These are phyloP conservation scores for Xylaria flabelliformis DNA, from an alignment of 495 filamentous ascomycete genomes.

Conservation along the genomic window DNA sequence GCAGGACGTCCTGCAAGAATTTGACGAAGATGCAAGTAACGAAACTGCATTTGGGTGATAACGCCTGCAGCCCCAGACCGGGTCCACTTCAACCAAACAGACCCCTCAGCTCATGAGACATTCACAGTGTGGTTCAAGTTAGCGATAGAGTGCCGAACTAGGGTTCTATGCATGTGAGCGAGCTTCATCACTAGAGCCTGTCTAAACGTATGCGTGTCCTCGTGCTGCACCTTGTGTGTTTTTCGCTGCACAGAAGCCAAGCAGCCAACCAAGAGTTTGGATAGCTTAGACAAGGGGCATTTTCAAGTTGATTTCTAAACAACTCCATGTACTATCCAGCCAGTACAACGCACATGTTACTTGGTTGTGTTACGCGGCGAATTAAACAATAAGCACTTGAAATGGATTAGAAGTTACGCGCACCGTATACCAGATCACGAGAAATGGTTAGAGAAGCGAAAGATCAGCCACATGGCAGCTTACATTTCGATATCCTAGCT, in stretches of 20 bases:
- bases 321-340: conserved; percentile 7
- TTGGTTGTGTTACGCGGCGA: neutral
- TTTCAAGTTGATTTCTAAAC: neutral
- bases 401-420: neutral
- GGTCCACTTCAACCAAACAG: neutral
- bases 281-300: neutral
- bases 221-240: neutral
- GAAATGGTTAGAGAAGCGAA: neutral
- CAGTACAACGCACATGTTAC: neutral
- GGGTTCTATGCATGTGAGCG: neutral
- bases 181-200: neutral
- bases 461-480: neutral
- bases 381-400: neutral
- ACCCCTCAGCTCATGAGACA: neutral
- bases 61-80: neutral
- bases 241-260: neutral
- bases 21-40: conserved; percentile 16
- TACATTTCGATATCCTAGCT: conserved; percentile 1
- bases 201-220: neutral
- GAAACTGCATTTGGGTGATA: conserved; percentile 18
- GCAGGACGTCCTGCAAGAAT: conserved; percentile 39
- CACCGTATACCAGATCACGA: neutral
- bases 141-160: conserved; percentile 1
- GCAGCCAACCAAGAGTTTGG: neutral
- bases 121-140: neutral